phyloP scores from a whole-genome alignment of 805 yeast genomes.

The Candida cerambycidarum region DNA sequence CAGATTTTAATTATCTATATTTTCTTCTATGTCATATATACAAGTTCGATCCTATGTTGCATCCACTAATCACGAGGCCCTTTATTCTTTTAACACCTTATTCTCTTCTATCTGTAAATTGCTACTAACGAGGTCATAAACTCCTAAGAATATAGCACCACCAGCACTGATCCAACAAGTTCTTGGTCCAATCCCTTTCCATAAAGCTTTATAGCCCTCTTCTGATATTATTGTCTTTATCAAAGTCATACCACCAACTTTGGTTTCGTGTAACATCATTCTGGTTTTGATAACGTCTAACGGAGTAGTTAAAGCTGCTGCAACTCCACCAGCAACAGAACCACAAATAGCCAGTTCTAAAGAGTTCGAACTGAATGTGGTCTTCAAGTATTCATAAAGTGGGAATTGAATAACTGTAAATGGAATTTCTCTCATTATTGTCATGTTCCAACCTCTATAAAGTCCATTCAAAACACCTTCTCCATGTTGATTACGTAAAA shows the following conservation, averaged over 20 bases:
- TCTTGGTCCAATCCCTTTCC: slow-evolving; percentile 89
- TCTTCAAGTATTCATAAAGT: slow-evolving; percentile 79
- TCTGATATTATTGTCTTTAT: slow-evolving; percentile 56
- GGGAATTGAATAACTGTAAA: slow-evolving; percentile 97
- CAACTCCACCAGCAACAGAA: slow-evolving; percentile 76
- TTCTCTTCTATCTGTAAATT: slow-evolving; percentile 17
- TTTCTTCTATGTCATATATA: no score
- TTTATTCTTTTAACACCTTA: no score
- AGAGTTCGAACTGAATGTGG: slow-evolving; percentile 40
- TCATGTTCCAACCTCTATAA: slow-evolving; percentile 91
- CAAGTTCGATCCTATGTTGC: no score
- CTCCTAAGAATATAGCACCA: slow-evolving; percentile 95
- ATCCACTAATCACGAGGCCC: no score
- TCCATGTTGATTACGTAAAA: slow-evolving; percentile 64
- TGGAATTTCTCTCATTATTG: slow-evolving; percentile 94
- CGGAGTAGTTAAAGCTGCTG: slow-evolving; percentile 82
- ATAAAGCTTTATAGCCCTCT: slow-evolving; percentile 74
- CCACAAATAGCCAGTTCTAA: slow-evolving; percentile 63
- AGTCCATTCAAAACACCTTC: slow-evolving; percentile 78
- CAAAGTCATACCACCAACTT: slow-evolving; percentile 47
- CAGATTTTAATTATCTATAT: no score
- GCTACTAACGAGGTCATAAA: slow-evolving; percentile 70
- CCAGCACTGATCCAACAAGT: slow-evolving; percentile 98
- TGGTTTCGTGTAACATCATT: slow-evolving; percentile 68
- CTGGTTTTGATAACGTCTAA: slow-evolving; percentile 79